Evolutionary conservation across 108 stramenopile genomes (phyloP), one percentile per base, ranked within the genome.

Genomic region (Tribonema minus): DNA sequence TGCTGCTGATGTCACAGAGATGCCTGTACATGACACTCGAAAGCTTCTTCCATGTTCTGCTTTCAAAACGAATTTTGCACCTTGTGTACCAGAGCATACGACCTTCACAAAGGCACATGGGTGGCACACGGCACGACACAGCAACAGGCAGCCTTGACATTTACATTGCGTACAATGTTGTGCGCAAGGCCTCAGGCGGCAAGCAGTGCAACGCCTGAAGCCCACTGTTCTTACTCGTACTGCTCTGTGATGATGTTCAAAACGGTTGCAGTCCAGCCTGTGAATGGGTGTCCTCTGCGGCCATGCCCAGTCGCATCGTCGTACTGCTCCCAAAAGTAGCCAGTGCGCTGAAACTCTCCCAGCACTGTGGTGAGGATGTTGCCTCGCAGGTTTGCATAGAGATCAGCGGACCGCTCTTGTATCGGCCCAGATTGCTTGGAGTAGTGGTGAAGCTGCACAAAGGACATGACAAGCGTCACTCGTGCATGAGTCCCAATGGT

Each of bases 321-420:
- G 31, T 86, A 88, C 67, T 88, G 86, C 86, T 87, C 87, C 85
- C 86, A 87, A 4, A 86, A 84, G 63, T 38, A 81, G 30, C 86
- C 85, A 1, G 83, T 86, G 0, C 40, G 34, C 27, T 81, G 35
- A 71, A 60, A 87, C 26, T 78, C 41, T 0, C 68, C 73, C n/a
- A 86, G 63, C 39, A 88, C 77, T 3, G 80, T 87, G 23, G 25
- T 28, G 46, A 87, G 5, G 36, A 88, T 2, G 37, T 39, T 67
- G 0, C 36, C 37, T 30, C 86, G 60, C 28, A 87, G 64, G 58
- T 75, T 36, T 5, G 33, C 3, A 61, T 83, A 87, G 20, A 85
- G 36, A 9, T 25, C 46, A 0, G 23, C 64, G 0, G 80, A 79
- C 7, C 81, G 66, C 46, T 75, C 58, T 30, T 74, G 34, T 35